Conservation (phyloP, 2,329 filamentous ascomycete species). For the Monosporascus sp. region DNA sequence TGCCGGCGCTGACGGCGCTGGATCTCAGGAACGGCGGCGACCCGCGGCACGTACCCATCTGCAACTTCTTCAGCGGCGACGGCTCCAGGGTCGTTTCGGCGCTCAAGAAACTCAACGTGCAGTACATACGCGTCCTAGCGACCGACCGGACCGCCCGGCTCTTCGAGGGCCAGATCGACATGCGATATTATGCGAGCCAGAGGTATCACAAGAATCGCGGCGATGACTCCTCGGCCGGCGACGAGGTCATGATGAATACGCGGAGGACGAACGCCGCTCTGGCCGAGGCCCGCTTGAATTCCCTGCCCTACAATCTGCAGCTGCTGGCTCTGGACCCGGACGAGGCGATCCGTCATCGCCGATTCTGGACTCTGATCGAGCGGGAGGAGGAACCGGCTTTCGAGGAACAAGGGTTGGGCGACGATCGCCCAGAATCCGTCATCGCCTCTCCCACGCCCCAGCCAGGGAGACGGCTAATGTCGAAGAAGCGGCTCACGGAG, state of each 20-base stretch:
- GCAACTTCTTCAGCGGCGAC: constrained; percentile 28
- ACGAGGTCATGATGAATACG: constrained; percentile 7
- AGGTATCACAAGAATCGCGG: constrained; percentile 3
- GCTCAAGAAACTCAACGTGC: constrained; percentile 29
- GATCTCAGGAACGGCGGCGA: constrained; percentile 2
- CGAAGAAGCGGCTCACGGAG: constrained; percentile 7
- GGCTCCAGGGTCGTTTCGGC: constrained; percentile 24
- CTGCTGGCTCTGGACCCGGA: constrained; percentile 13
- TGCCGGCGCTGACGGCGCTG: constrained; percentile 26
- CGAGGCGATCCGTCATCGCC: constrained; percentile 7
- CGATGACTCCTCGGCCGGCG: constrained; percentile 8
- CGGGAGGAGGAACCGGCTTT: not conserved
- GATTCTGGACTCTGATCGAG: constrained; percentile 11
- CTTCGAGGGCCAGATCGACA: constrained; percentile 16
- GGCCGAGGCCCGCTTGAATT: constrained; percentile 2
- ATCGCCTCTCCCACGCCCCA: not conserved
- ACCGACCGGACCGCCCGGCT: constrained; percentile 12
- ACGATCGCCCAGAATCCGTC: not conserved
- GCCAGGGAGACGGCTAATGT: not conserved
- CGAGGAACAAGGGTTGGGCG: constrained; percentile 1
- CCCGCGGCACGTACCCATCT: constrained; percentile 26
- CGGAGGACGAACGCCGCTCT: not conserved
- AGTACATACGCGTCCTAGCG: constrained; percentile 32
- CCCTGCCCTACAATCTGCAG: constrained; percentile 18
- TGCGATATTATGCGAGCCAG: constrained; percentile 14